Conservation (phyloP, 306 rosid species). For the Heteromeles arbutifolia region DNA sequence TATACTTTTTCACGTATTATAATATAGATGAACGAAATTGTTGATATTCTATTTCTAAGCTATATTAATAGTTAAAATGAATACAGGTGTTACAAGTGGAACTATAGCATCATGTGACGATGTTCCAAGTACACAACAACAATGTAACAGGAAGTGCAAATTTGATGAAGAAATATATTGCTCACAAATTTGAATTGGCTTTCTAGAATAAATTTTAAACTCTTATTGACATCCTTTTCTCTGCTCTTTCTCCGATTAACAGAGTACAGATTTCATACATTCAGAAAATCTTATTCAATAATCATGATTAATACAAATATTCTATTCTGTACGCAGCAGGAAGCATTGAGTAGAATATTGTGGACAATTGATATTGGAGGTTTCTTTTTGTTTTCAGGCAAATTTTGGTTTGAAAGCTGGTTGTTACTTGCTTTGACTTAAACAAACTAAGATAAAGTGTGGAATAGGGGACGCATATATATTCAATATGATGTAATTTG, state of each 20-base stretch:
- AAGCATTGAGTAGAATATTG: background rate
- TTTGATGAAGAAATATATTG: background rate
- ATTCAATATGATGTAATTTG: too few species aligned
- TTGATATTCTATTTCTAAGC: background rate
- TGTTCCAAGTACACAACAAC: background rate
- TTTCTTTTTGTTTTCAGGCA: background rate
- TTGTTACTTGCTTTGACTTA: background rate
- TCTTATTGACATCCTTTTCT: background rate
- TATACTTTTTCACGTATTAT: too few species aligned
- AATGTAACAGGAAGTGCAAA: background rate
- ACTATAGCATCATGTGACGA: too few species aligned
- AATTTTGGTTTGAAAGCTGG: background rate
- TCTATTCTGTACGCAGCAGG: background rate
- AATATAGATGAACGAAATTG: too few species aligned
- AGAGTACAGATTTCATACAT: background rate
- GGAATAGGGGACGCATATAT: too few species aligned
- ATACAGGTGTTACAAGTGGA: background rate
- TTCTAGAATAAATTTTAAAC: background rate
- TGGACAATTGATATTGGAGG: background rate
- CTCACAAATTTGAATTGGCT: background rate
- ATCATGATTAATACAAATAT: background rate
- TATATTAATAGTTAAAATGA: too few species aligned
- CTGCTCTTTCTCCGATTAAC: background rate
- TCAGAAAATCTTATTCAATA: background rate
- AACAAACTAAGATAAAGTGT: background rate